phyloP scores from a whole-genome alignment of 1,139 yeast species.

The Saccharomycopsis phalli region DNA sequence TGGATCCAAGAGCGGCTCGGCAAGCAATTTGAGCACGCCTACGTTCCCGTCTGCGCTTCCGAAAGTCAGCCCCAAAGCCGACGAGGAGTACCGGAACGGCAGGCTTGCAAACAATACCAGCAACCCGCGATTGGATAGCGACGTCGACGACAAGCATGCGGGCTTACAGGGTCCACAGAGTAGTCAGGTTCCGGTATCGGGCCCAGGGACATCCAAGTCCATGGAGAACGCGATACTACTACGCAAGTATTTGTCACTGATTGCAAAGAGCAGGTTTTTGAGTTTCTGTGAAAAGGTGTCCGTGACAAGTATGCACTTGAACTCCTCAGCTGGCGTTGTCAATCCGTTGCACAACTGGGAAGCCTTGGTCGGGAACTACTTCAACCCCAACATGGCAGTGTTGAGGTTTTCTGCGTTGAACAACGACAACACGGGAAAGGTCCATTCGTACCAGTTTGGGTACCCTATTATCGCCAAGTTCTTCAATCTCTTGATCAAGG shows the following conservation, averaged over 20 bases:
- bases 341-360: constrained; percentile 14
- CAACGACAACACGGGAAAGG: not conserved
- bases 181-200: not conserved
- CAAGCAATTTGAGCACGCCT: constrained; percentile 9
- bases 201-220: not conserved
- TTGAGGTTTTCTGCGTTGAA: constrained; percentile 1
- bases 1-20: constrained; percentile 1
- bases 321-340: not conserved
- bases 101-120: too few species aligned
- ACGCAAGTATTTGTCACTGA: constrained; percentile 12
- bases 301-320: not conserved
- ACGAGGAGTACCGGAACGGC: too few species aligned
- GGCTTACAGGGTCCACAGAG: not conserved
- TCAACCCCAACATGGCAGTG: constrained; percentile 4
- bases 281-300: constrained; percentile 16
- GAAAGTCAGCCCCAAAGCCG: not conserved
- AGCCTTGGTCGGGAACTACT: constrained; percentile 14
- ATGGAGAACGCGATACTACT: constrained; percentile 8
- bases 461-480: constrained; percentile 16
- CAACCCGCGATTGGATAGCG: not conserved
- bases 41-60: constrained; percentile 1
- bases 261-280: constrained; percentile 9
- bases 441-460: constrained; percentile 4
- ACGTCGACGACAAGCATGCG: not conserved
- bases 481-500: constrained; percentile 10